These are phyloP conservation scores for Somion occarium DNA, from an alignment of 1,284 basidiomycete genomes.

Conservation along the genomic window DNA sequence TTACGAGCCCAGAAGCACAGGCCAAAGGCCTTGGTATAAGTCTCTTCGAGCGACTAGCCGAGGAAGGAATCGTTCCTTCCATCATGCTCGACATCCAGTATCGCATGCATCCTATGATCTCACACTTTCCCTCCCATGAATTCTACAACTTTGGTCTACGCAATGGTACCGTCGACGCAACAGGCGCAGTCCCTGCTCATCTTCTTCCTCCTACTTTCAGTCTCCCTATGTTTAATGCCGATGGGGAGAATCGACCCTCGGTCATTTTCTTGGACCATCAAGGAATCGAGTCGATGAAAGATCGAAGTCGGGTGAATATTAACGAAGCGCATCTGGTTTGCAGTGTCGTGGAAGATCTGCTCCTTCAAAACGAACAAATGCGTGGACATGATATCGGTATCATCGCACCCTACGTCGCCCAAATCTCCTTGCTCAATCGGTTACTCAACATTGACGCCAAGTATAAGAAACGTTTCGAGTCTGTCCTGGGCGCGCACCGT, in stretches of 20 bases:
- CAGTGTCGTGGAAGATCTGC: conserved; percentile 73
- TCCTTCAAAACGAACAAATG: conserved; percentile 70
- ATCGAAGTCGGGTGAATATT: conserved; percentile 69
- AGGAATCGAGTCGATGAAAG: conserved; percentile 59
- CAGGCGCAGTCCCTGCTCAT: conserved; percentile 47
- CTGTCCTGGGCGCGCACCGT: conserved; percentile 58
- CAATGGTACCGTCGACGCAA: conserved; percentile 66
- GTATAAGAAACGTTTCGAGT: conserved; percentile 47
- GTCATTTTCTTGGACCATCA: conserved; percentile 79
- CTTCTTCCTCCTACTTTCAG: conserved; percentile 58
- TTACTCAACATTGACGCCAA: conserved; percentile 52
- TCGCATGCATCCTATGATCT: conserved; percentile 91
- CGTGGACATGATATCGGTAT: conserved; percentile 76
- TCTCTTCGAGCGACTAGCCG: conserved; percentile 85
- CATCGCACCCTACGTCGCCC: conserved; percentile 84
- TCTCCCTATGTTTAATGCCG: conserved; percentile 1
- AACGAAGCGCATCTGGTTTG: conserved; percentile 76
- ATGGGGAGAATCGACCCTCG: conserved; percentile 32
- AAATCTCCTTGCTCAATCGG: conserved; percentile 68
- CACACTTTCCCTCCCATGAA: conserved; percentile 77
- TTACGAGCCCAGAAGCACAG: conserved; percentile 68
- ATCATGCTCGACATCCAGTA: conserved; percentile 92
- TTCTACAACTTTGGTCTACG: conserved; percentile 74
- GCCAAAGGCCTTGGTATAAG: conserved; percentile 71
- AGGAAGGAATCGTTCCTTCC: conserved; percentile 74